phyloP scores from a whole-genome alignment of 2,329 filamentous ascomycete genomes.

The Chalaropsis thielavioides region DNA sequence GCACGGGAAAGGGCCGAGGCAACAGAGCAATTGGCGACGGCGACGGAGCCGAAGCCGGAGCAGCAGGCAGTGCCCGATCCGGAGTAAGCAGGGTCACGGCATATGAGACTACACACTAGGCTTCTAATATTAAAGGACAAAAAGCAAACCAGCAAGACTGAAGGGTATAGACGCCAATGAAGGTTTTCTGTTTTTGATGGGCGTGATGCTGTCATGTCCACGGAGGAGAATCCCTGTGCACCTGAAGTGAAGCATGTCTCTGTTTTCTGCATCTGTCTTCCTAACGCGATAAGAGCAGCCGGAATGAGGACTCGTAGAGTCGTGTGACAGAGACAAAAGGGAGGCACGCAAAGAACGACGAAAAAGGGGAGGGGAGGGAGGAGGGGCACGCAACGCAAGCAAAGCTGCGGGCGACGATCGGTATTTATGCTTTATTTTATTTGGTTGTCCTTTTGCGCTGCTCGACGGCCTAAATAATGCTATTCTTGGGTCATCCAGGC shows the following conservation, averaged over 20 bases:
- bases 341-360: background rate
- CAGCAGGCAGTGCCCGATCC: constrained; percentile 13
- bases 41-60: constrained; percentile 1
- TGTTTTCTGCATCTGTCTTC: background rate
- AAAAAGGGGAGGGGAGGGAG: background rate
- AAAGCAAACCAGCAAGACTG: background rate
- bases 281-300: background rate
- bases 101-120: background rate
- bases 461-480: background rate
- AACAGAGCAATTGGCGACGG: background rate
- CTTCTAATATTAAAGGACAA: background rate
- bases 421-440: background rate
- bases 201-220: too few relatives aligned
- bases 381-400: background rate
- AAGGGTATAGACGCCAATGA: background rate
- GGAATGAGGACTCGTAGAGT: background rate
- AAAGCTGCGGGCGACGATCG: background rate
- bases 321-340: background rate
- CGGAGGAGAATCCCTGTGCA: background rate
- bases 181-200: too few relatives aligned
- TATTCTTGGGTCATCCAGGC: background rate
- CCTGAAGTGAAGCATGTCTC: background rate
- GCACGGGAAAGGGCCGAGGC: constrained; percentile 8
- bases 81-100: constrained; percentile 12
- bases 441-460: background rate